Evolutionary conservation across 345 rosid species (phyloP), one percentile per base, ranked within the genome.

Genomic region (Diplotaxis tenuifolia): DNA sequence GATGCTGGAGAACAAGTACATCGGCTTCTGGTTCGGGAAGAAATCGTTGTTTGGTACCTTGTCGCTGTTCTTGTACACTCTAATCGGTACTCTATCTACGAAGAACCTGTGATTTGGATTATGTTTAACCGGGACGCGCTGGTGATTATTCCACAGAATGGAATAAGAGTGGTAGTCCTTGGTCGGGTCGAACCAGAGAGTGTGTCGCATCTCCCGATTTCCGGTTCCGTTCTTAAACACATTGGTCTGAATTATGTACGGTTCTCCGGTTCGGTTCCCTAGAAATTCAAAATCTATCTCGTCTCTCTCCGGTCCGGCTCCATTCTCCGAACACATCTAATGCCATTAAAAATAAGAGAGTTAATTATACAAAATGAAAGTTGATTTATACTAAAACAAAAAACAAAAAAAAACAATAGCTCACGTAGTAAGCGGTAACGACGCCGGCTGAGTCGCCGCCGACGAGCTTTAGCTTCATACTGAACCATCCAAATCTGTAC

Each of bases 401-500:
- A 20, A 9, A 0, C 1, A 20, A 53, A 12, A 1, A 5, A 45
- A 52, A 36, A 62, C 19, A 14, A 29, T 3, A 29, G 67, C 87
- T 81, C 64, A 88, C 99, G 68, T 94, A 94, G 72, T 89, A 94
- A 60, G 99, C 99, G 16, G 99, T 94, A 27, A 94, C 97, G 2
- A 94, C 96, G 16, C 99, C 99, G 10, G 97, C 99, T 2, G 99
- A 94, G 74, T 94, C 99, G 61, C 96, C 96, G 32, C 92, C 96
- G 9, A 92, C 99, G 62, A 94, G 78, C 71, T 92, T 94, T 79
- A 94, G 77, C 84, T 91, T 94, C 99, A 94, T 94, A 81, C 97
- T 89, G 60, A 94, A 94, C 99, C 96, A 94, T 4, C 99, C 97
- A 62, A 89, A 92, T 83, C 99, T 82, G 83, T 94, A 92, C 67